Percentiles rank a stretch among this genome's conserved stretches.
Evolutionary conservation across 495 filamentous ascomycete genomes (phyloP).

Genomic region (Neurospora sp.): DNA sequence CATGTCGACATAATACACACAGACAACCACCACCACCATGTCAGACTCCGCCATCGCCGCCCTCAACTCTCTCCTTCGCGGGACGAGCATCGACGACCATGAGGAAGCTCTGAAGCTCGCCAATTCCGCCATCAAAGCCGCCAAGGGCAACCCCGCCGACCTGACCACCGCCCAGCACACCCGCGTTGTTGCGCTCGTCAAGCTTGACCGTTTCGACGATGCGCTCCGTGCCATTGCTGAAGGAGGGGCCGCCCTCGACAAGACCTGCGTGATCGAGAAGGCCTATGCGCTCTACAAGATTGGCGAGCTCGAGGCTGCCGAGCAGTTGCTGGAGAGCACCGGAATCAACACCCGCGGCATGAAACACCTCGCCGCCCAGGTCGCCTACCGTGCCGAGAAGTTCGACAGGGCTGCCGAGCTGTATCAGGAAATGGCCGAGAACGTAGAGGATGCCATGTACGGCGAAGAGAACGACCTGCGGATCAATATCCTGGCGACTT

Average conservation of each 20-base stretch:
- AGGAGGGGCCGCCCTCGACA: slow-evolving; percentile 56
- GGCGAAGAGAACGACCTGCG: slow-evolving; percentile 77
- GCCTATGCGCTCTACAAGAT: slow-evolving; percentile 89
- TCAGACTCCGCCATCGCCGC: slow-evolving; percentile 35
- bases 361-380: slow-evolving; percentile 80
- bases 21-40: slow-evolving; percentile 18
- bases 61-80: slow-evolving; percentile 40
- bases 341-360: slow-evolving; percentile 36
- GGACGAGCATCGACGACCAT: slow-evolving; percentile 37
- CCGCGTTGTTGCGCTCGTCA: slow-evolving; percentile 76
- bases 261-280: slow-evolving; percentile 61
- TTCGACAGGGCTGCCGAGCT: slow-evolving; percentile 61
- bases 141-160: slow-evolving; percentile 54
- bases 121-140: slow-evolving; percentile 54
- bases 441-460: slow-evolving; percentile 30
- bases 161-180: slow-evolving; percentile 52
- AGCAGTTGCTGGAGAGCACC: slow-evolving; percentile 41
- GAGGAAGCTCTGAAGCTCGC: slow-evolving; percentile 36
- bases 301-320: slow-evolving; percentile 65
- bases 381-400: slow-evolving; percentile 74
- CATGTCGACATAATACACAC: neutral
- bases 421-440: slow-evolving; percentile 52
- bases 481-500: slow-evolving; percentile 72
- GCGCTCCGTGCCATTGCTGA: slow-evolving; percentile 67
- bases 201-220: slow-evolving; percentile 90